These are phyloP conservation scores for Fusarium sp. DNA, from an alignment of 2,329 filamentous ascomycete species.

Conservation along the genomic window DNA sequence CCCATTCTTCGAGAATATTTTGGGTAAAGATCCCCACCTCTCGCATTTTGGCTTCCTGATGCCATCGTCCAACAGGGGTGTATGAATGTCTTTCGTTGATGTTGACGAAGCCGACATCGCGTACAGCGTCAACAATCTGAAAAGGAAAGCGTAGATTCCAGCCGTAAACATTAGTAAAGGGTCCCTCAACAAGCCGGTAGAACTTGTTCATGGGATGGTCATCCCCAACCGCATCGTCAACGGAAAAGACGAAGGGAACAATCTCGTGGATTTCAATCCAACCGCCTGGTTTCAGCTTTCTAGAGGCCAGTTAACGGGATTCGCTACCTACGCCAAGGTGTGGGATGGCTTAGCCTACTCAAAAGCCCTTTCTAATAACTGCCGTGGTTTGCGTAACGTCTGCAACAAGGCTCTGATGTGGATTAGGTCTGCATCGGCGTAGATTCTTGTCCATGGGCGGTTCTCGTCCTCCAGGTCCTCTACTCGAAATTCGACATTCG, in stretches of 20 bases:
- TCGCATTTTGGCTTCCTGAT: conserved; percentile 48
- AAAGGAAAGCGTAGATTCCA: conserved; percentile 51
- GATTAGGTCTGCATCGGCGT: conserved; percentile 61
- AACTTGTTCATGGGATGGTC: conserved; percentile 50
- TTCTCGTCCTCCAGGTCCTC: conserved; percentile 53
- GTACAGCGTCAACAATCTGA: conserved; percentile 46
- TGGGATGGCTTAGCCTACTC: conserved; percentile 43
- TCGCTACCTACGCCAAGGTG: neutral
- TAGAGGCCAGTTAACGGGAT: conserved; percentile 33
- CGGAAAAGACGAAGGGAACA: conserved; percentile 47
- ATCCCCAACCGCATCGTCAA: conserved; percentile 46
- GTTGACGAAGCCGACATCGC: conserved; percentile 51
- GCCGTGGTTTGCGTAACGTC: conserved; percentile 62
- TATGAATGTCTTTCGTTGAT: conserved; percentile 44
- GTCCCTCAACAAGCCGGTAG: conserved; percentile 48
- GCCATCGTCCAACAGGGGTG: conserved; percentile 54
- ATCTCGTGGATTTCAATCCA: conserved; percentile 56
- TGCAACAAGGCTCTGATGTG: conserved; percentile 63
- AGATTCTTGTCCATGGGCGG: conserved; percentile 51
- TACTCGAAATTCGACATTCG: conserved; percentile 65
- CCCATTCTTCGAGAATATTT: conserved; percentile 51
- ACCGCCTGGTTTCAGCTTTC: conserved; percentile 52
- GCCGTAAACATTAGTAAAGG: conserved; percentile 49
- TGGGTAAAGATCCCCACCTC: conserved; percentile 55
- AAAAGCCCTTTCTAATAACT: conserved; percentile 61